Conservation (phyloP, 345 rosid species). For the Punica granatum region DNA sequence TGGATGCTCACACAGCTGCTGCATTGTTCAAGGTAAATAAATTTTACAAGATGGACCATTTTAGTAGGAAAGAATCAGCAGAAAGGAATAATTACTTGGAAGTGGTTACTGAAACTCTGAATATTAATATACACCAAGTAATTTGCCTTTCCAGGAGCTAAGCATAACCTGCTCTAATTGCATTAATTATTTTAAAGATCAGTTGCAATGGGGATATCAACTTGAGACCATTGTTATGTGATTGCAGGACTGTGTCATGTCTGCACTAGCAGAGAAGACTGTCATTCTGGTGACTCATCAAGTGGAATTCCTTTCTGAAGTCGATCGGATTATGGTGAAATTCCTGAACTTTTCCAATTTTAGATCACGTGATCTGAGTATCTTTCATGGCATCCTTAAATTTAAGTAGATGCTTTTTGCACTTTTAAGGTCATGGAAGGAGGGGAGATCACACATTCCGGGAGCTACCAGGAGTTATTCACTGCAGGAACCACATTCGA, state of each 20-base stretch:
- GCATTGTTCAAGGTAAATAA: slow-evolving; percentile 51
- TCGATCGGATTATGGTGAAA: slow-evolving; percentile 54
- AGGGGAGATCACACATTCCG: slow-evolving; percentile 49
- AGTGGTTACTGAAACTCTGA: background rate
- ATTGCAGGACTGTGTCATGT: slow-evolving; percentile 70
- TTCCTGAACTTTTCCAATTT: background rate
- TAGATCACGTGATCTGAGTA: background rate
- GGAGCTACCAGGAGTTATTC: slow-evolving; percentile 55
- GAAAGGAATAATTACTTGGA: background rate
- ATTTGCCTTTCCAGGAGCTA: too few relatives aligned
- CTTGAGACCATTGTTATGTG: slow-evolving; percentile 2
- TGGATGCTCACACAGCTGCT: slow-evolving; percentile 78
- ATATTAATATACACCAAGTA: background rate
- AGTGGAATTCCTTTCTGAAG: slow-evolving; percentile 71
- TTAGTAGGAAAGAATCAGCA: background rate
- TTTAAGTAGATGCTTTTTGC: background rate
- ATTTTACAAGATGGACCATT: background rate
- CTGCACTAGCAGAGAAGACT: slow-evolving; percentile 43
- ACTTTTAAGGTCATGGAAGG: slow-evolving; percentile 46
- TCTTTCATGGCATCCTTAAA: background rate
- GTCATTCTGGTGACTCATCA: slow-evolving; percentile 77
- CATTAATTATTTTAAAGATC: too few relatives aligned
- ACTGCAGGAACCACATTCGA: slow-evolving; percentile 51
- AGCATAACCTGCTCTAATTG: too few relatives aligned
- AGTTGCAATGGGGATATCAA: too few relatives aligned